Evolutionary conservation across 495 filamentous ascomycete genomes (phyloP).

Genomic region (Hyphodiscus hymeniophilus): DNA sequence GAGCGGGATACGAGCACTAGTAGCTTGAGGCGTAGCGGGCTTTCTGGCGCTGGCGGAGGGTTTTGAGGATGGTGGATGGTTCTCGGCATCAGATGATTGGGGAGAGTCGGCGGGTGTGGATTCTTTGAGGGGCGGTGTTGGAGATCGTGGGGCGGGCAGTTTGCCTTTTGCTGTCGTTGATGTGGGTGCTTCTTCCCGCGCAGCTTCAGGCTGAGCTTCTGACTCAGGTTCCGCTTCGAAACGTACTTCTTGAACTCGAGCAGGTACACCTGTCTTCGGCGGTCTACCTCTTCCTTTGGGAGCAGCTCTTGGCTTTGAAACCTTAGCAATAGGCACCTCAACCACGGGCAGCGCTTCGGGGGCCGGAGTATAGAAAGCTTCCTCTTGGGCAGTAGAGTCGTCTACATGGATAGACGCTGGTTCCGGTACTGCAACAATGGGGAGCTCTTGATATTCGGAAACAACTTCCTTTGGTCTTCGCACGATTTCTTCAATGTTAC

Average conservation of each 20-base stretch:
- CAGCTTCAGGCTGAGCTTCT: slow-evolving; percentile 9
- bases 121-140: slow-evolving; percentile 17
- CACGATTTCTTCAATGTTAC: slow-evolving; percentile 26
- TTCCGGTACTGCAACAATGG: slow-evolving; percentile 14
- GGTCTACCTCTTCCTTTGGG: slow-evolving; percentile 7
- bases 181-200: slow-evolving; percentile 11
- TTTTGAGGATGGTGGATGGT: slow-evolving; percentile 60
- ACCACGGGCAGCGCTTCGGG: slow-evolving; percentile 1
- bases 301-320: slow-evolving; percentile 10
- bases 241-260: neutral
- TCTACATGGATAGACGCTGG: slow-evolving; percentile 7
- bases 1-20: slow-evolving; percentile 38
- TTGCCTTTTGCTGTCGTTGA: slow-evolving; percentile 5
- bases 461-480: slow-evolving; percentile 10
- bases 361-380: slow-evolving; percentile 9
- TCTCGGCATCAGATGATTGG: slow-evolving; percentile 75
- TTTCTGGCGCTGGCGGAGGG: slow-evolving; percentile 27
- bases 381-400: slow-evolving; percentile 12
- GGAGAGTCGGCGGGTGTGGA: slow-evolving; percentile 50
- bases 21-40: slow-evolving; percentile 22
- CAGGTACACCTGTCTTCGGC: slow-evolving; percentile 10
- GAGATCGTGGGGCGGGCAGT: slow-evolving; percentile 1
- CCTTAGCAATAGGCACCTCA: slow-evolving; percentile 4
- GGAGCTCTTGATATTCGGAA: neutral
- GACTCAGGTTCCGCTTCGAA: too few relatives aligned